Conservation (phyloP, 192 early-diverging fungal genomes). For the Fimicolochytrium jonesii region DNA sequence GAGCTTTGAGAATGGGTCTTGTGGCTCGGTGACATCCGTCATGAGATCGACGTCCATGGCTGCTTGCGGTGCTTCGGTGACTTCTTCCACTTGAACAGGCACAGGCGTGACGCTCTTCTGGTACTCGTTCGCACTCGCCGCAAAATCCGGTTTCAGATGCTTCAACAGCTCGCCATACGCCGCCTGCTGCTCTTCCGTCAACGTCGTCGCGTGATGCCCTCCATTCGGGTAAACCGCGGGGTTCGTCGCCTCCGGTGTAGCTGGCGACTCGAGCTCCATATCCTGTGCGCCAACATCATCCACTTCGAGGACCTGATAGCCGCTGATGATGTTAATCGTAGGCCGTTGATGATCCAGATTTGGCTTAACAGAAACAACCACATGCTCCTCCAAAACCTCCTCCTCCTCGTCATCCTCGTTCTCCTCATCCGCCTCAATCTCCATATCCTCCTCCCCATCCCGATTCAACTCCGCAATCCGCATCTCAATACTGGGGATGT, state of each 20-base stretch:
- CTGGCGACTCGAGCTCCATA: background rate
- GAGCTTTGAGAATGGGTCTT: background rate
- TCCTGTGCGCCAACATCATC: background rate
- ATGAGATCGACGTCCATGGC: background rate
- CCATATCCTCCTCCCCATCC: background rate
- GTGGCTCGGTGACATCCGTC: background rate
- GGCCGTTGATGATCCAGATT: background rate
- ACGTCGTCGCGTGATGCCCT: no score
- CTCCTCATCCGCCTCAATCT: background rate
- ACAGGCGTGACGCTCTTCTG: background rate
- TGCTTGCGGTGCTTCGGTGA: background rate
- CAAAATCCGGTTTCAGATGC: no score
- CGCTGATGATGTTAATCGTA: background rate
- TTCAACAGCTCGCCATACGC: no score
- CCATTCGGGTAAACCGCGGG: background rate
- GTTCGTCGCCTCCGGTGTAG: background rate
- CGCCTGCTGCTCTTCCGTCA: no score
- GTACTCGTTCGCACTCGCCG: background rate
- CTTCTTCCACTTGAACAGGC: background rate
- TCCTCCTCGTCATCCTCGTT: slow-evolving; percentile 17
- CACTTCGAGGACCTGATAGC: background rate
- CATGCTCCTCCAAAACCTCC: slow-evolving; percentile 16
- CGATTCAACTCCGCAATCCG: background rate
- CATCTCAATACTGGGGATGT: background rate
- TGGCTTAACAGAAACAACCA: background rate